phyloP scores from a whole-genome alignment of 2,329 filamentous ascomycete species.

The Rasamsonia emersonii region DNA sequence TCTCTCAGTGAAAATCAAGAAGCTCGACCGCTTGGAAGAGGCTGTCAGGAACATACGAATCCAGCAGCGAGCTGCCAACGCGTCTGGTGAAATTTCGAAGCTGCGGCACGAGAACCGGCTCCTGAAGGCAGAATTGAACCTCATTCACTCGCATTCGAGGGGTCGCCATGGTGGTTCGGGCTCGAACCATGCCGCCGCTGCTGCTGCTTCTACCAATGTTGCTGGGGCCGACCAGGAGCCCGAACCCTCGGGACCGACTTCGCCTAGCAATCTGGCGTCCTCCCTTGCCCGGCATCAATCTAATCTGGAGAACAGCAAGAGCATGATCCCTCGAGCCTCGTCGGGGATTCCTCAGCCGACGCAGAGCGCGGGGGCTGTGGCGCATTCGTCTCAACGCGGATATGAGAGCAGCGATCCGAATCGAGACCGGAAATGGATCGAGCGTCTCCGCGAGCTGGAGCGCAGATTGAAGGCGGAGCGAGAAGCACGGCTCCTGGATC shows the following conservation, averaged over 20 bases:
- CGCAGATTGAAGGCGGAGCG: slow-evolving; percentile 80
- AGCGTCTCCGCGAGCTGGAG: slow-evolving; percentile 80
- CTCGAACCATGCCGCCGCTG: slow-evolving; percentile 12
- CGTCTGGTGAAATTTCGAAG: slow-evolving; percentile 48
- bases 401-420: slow-evolving; percentile 22
- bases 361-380: slow-evolving; percentile 19
- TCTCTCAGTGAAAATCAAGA: slow-evolving; percentile 70
- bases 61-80: slow-evolving; percentile 22
- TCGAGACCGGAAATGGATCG: slow-evolving; percentile 68
- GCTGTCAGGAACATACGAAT: slow-evolving; percentile 56
- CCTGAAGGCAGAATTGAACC: slow-evolving; percentile 55
- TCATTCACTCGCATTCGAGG: slow-evolving; percentile 58
- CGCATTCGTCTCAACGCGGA: slow-evolving; percentile 16
- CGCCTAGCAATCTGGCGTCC: slow-evolving; percentile 3
- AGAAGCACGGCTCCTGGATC: slow-evolving; percentile 75
- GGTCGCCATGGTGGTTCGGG: slow-evolving; percentile 33
- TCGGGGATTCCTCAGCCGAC: slow-evolving; percentile 27
- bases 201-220: background rate
- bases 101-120: slow-evolving; percentile 53
- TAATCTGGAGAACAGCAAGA: slow-evolving; percentile 14
- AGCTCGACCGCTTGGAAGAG: slow-evolving; percentile 77
- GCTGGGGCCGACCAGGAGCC: slow-evolving; percentile 5
- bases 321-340: slow-evolving; percentile 18
- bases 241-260: background rate
- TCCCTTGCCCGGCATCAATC: slow-evolving; percentile 35